Base-by-base conservation (phyloP, 2,329 filamentous ascomycete species). In the Ceratocystis albifundus region DNA sequence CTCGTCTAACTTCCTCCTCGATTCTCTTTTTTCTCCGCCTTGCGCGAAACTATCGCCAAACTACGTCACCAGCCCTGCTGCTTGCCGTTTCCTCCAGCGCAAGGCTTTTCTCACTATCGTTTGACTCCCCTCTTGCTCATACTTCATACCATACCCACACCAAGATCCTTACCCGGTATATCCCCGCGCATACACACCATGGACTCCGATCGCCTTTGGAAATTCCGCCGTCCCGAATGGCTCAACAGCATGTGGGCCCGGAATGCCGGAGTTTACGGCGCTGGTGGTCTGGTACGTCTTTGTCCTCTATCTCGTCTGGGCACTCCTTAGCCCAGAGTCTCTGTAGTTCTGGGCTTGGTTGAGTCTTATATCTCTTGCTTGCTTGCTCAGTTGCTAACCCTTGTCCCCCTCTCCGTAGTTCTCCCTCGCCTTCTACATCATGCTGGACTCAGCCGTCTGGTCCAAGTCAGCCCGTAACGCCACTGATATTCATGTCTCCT, bases 361-460 rank as follows among this genome's bases (percentile, higher is more conserved):
- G 3, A 41, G 4, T 15, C 36, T 41, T 41, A 3, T 41, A 41
- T 41, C 17, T 25, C n/a, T 5, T 48, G 44, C n/a, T 6, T 25
- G 3, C 25, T 25, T 28, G 65, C 28, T 3, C 53, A 30, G 28
- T 25, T 44, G 22, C 61, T 66, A 48, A 65, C 44, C 22, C 22
- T 20, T 6, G 8, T 4, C 30, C 5, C 22, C 2, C 3, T 15
- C 4, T n/a, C 12, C 5, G 65, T 71, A 86, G 84, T 87, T 85
- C 79, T 85, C 84, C 61, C 77, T 87, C 73, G 84, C 84, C 69
- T 88, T 88, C 76, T 87, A 86, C 78, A 78, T 84, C 72, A 81
- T 88, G 76, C 82, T 88, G 75, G 85, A 88, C 74, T 80, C 82
- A 4, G 83, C 85, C 69, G 83, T 87, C 62, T 88, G 84, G 83